phyloP scores from a whole-genome alignment of 1,284 basidiomycete genomes.

The Stygiomarasmius scandens region DNA sequence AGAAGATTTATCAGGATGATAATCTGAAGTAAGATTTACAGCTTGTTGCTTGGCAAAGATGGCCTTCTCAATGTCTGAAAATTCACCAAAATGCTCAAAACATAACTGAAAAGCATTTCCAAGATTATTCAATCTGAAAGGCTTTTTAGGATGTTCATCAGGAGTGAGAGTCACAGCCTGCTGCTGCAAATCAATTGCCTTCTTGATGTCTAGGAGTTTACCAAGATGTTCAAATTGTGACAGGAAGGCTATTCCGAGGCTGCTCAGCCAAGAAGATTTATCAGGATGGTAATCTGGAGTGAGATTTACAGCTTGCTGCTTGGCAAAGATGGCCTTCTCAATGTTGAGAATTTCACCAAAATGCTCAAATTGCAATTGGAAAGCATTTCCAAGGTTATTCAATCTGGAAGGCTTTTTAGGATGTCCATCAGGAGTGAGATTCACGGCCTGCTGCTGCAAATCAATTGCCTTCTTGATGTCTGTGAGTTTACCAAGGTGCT shows the following conservation, averaged over 20 bases:
- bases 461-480: conserved; percentile 14
- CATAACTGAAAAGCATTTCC: background rate
- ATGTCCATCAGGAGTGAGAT: conserved; percentile 1
- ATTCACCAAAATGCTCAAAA: background rate
- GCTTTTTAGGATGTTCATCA: conserved; percentile 1
- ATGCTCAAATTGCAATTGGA: background rate
- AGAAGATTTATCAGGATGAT: no score
- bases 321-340: background rate
- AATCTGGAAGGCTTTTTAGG: background rate
- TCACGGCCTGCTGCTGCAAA: background rate
- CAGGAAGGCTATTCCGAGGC: no score
- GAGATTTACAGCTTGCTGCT: conserved; percentile 13
- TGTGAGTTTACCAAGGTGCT: background rate
- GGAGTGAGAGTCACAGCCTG: background rate
- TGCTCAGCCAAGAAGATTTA: no score
- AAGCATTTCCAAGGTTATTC: conserved; percentile 1
- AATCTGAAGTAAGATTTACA: no score
- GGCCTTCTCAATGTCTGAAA: background rate
- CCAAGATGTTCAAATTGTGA: no score
- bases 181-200: no score
- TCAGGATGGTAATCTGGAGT: no score
- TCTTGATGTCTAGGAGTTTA: no score
- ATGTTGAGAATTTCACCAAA: background rate
- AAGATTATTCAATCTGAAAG: background rate
- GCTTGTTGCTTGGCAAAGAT: conserved; percentile 5